A percentile compares a stretch with the other conserved stretches of the same genome.
These are phyloP conservation scores for Vaucheria bursata DNA, from an alignment of 352 stramenopile species.

Conservation along the genomic window DNA sequence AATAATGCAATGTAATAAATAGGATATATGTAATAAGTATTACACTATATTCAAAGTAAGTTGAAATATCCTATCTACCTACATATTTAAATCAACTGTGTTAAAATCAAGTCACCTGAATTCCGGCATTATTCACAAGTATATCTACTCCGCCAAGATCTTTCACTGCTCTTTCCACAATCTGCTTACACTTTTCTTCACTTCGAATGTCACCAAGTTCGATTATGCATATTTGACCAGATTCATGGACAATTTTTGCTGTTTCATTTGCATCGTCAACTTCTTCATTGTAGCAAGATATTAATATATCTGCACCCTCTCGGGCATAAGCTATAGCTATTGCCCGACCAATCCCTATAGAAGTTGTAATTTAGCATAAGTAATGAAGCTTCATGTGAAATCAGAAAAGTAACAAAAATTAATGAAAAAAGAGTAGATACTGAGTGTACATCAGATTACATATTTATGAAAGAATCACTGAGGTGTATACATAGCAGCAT, in stretches of 20 bases:
- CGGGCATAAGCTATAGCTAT: slow-evolving; percentile 1
- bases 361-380: too few relatives aligned
- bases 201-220: slow-evolving; percentile 2
- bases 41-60: too few relatives aligned
- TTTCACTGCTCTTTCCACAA: slow-evolving; percentile 23
- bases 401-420: too few relatives aligned
- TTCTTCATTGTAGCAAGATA: slow-evolving; percentile 2
- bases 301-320: slow-evolving; percentile 2
- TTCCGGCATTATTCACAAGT: slow-evolving; percentile 15
- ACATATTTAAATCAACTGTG: too few relatives aligned
- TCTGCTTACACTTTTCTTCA: slow-evolving; percentile 14
- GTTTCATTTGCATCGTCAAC: slow-evolving; percentile 1
- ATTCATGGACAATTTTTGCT: slow-evolving; percentile 14
- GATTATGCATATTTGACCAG: background rate
- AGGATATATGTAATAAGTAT: background rate
- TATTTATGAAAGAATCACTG: too few relatives aligned
- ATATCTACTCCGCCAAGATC: slow-evolving; percentile 9
- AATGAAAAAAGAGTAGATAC: too few relatives aligned
- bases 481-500: too few relatives aligned
- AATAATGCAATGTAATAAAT: background rate
- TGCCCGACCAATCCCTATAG: background rate
- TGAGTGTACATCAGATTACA: too few relatives aligned
- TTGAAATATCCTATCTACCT: too few relatives aligned
- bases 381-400: too few relatives aligned
- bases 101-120: background rate